Evolutionary conservation across 129 eudicot species (phyloP).

Genomic region (Sambucus nigra): DNA sequence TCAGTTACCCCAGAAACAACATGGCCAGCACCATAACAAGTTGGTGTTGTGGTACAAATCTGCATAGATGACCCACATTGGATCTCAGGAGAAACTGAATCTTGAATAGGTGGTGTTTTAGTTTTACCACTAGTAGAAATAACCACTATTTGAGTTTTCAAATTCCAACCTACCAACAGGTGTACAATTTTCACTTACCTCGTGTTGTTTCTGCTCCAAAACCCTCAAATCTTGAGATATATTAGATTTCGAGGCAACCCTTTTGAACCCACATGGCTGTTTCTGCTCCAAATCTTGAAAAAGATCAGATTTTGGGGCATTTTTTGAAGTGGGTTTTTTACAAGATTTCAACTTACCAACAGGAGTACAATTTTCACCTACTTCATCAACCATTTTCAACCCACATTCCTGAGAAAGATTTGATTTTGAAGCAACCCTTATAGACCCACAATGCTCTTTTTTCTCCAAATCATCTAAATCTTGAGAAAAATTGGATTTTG

Average conservation of each 20-base stretch:
- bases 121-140: conserved; percentile 5
- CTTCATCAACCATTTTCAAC: too few species aligned
- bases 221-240: too few species aligned
- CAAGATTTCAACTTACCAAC: conserved; percentile 27
- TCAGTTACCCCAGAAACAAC: conserved; percentile 64
- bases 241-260: too few species aligned
- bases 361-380: conserved; percentile 45
- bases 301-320: too few species aligned
- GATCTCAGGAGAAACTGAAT: conserved; percentile 83
- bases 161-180: conserved; percentile 10
- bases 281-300: too few species aligned
- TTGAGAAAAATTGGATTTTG: conserved; percentile 6
- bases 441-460: too few species aligned
- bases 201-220: too few species aligned
- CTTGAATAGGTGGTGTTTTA: conserved; percentile 70
- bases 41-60: conserved; percentile 28
- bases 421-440: neutral
- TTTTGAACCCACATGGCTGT: too few species aligned
- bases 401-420: neutral
- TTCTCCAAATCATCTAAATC: neutral
- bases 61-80: conserved; percentile 40
- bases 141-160: conserved; percentile 15
- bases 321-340: too few species aligned
- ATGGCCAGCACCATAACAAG: conserved; percentile 82
- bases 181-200: conserved; percentile 22